Conservation (phyloP, 2,329 filamentous ascomycete genomes). For the Colletotrichum higginsianum region DNA sequence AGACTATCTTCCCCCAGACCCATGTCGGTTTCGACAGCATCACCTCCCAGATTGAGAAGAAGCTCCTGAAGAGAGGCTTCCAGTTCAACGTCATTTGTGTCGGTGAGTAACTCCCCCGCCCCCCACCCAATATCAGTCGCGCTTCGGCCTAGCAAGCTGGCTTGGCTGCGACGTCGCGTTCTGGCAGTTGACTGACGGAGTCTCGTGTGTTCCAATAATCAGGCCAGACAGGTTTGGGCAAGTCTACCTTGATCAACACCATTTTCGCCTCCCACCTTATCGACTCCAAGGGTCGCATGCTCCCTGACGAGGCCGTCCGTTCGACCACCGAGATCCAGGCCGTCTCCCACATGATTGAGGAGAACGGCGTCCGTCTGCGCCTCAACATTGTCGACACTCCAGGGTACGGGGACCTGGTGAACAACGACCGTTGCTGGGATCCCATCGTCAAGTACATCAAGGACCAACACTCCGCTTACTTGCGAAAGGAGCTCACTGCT, state of each 20-base stretch:
- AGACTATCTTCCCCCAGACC: conserved; percentile 89
- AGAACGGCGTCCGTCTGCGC: conserved; percentile 97
- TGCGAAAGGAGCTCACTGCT: conserved; percentile 98
- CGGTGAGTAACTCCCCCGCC: conserved; percentile 74
- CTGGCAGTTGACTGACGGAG: conserved; percentile 22
- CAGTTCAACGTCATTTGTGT: conserved; percentile 99
- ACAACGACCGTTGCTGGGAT: conserved; percentile 99
- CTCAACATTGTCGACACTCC: conserved; percentile 99
- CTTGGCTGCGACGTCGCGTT: conserved; percentile 25
- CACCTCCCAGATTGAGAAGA: conserved; percentile 99
- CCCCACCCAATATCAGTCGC: neutral
- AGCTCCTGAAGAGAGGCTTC: conserved; percentile 99
- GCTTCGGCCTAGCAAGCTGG: neutral
- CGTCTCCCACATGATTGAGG: conserved; percentile 98
- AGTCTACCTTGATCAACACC: conserved; percentile 99
- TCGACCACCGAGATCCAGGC: conserved; percentile 98
- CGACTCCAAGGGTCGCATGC: conserved; percentile 96
- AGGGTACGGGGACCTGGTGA: conserved; percentile 98
- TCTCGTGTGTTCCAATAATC: conserved; percentile 39
- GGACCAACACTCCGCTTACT: conserved; percentile 99
- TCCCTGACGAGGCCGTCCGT: conserved; percentile 93
- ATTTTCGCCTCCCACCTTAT: conserved; percentile 99
- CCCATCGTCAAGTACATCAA: conserved; percentile 99
- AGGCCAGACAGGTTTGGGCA: conserved; percentile 99
- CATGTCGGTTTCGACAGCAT: conserved; percentile 99